Evolutionary conservation across 2,329 filamentous ascomycete genomes (phyloP).

Genomic region (Xylaria sp.): DNA sequence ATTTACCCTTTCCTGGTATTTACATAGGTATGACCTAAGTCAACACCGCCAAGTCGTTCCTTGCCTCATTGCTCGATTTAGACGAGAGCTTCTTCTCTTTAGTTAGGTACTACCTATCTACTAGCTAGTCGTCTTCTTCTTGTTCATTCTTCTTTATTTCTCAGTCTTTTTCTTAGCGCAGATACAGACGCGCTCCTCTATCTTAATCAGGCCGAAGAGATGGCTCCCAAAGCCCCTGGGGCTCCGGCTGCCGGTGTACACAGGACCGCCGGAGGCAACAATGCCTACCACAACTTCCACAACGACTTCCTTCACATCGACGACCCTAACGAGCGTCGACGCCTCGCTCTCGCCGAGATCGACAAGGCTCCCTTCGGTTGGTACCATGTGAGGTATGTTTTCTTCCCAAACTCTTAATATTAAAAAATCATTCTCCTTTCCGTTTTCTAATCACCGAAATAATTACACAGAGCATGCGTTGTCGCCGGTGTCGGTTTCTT

Average conservation of each 20-base stretch:
- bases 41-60: neutral
- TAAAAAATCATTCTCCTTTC: neutral
- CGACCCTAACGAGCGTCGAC: constrained; percentile 78
- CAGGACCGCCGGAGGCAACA: constrained; percentile 69
- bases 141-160: neutral
- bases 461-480: constrained; percentile 64
- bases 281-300: constrained; percentile 78
- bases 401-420: neutral
- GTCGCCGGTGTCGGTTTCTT: constrained; percentile 89
- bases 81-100: neutral
- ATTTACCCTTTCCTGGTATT: neutral
- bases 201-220: constrained; percentile 33
- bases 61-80: neutral
- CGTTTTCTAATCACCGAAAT: constrained; percentile 24
- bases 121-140: neutral
- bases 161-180: neutral
- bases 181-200: neutral
- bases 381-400: constrained; percentile 69
- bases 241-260: constrained; percentile 23
- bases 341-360: constrained; percentile 80
- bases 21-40: neutral
- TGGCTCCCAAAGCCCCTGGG: constrained; percentile 13
- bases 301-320: constrained; percentile 70
- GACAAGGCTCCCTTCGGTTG: constrained; percentile 83
- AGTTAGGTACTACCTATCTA: neutral